Conservation (phyloP, 495 filamentous ascomycete species). For the Lophium mytilinum region DNA sequence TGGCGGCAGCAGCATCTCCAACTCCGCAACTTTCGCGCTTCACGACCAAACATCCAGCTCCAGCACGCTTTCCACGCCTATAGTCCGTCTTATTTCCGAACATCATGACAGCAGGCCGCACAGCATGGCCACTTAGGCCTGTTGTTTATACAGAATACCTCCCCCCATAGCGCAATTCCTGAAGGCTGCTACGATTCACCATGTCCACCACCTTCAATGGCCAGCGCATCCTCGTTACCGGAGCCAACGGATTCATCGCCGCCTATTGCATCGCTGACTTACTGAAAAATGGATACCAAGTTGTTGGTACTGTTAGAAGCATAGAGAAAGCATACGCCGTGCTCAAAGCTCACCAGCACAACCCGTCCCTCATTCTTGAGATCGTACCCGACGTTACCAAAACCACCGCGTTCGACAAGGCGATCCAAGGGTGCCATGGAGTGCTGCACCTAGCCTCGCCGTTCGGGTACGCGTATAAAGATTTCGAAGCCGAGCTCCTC, state of each 20-base stretch:
- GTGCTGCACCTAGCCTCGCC: constrained; percentile 29
- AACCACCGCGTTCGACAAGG: constrained; percentile 9
- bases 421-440: constrained; percentile 15
- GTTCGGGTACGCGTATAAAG: constrained; percentile 2
- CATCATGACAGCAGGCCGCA: too few relatives aligned
- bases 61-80: too few relatives aligned
- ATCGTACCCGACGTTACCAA: constrained; percentile 18
- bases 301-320: constrained; percentile 14
- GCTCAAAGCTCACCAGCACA: constrained; percentile 24
- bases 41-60: too few relatives aligned
- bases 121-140: too few relatives aligned
- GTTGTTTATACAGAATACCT: too few relatives aligned
- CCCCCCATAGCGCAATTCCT: too few relatives aligned
- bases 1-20: too few relatives aligned
- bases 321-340: constrained; percentile 15
- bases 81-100: too few relatives aligned
- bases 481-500: constrained; percentile 13
- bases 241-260: constrained; percentile 17
- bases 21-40: too few relatives aligned
- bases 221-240: constrained; percentile 31
- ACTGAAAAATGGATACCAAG: not conserved
- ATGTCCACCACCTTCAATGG: too few relatives aligned
- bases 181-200: too few relatives aligned
- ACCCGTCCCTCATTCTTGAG: constrained; percentile 18
- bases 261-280: constrained; percentile 9